Base-by-base conservation (phyloP, 371 early-diverging fungal species). In the Capniomyces stellatus region DNA sequence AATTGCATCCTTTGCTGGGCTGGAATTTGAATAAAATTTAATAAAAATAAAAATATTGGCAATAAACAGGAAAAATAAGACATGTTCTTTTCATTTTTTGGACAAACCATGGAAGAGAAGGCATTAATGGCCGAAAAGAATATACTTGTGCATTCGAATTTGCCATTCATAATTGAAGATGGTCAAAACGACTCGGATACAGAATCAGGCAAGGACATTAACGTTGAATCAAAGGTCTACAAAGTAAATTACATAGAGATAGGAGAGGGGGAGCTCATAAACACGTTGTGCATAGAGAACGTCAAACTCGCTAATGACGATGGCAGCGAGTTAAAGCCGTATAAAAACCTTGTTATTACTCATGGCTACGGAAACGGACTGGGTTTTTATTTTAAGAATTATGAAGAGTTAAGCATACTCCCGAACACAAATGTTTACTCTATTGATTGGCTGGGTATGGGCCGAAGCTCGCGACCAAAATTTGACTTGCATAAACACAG, bases 361-460 rank as follows among this genome's bases (percentile, higher is more conserved):
- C 95, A 94, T 64, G 95, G 95, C 10, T 94, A 81, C 62, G 92
- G 92, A 23, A 85, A 85, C 18, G 95, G 88, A 19, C 65, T 94
- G 12, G 95, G 87, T 0, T 88, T 87, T 63, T 94, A 82, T 65
- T 92, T 79, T 66, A 68, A 83, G 57, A 92, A 89, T 64, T 87
- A 74, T 63, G 71, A 73, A 51, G 73, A 71, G 43, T 65, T 94
- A 22, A 73, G 76, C 43, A 70, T 77, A 54, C 66, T 79, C 24
- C 73, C 74, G 15, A 79, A 78, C 8, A 82, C 77, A 62, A 75
- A 81, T 43, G 56, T 89, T 18, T 87, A 83, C 60, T 72, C 87
- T 6, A 75, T 91, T 46, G 92, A 93, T 71, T 91, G 90, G 90
- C 64, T 86, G 8, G 88, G 88, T 19, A 87, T 86, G 88, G 88